Evolutionary conservation across 352 stramenopile genomes (phyloP), one percentile per base, ranked within the genome.

Genomic region (Phytophthora sansomeana): DNA sequence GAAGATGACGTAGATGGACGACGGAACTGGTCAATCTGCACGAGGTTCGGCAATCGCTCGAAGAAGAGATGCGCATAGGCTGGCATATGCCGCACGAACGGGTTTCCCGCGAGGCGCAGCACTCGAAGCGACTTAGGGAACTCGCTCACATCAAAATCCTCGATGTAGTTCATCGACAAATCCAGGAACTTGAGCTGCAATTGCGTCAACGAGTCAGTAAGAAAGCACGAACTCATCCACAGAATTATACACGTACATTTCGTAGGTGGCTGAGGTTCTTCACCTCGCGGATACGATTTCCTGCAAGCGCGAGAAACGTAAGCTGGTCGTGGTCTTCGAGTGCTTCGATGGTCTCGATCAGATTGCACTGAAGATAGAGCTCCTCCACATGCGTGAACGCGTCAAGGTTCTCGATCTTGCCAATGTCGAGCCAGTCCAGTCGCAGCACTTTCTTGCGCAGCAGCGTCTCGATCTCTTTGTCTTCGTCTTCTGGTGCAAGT

Each of bases 291-390:
- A 94, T 91, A 7, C 78, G 72, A 51, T 94, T 94, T 29, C 81
- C 81, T 1, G 74, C 77, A 3, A 94, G 72, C 13, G 83, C 81
- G 13, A 94, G 59, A 38, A 92, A 91, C 21, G 71, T 73, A 6
- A 94, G 69, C 24, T 86, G 58, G 17, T 52, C 32, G 28, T 92
- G 82, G 29, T 85, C 63, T 5, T 92, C 85, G 33, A 94, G 58
- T 21, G 75, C 82, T 68, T 91, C 83, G 10, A 94, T 83, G 16
- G n/a, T 54, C 38, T 76, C 51, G 16, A 94, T 80, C 42, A 85
- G 39, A 61, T 94, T 94, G 57, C 91, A 83, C 70, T 94, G 85
- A 4, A 94, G 72, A 55, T 92, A 92, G 28, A 94, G 54, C 58
- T 92, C 83, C 41, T 89, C 71, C 30, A 94, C 64, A 44, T 92